Percentiles rank a stretch among this genome's conserved stretches.
phyloP scores from a whole-genome alignment of 2,329 filamentous ascomycete species.

The Arthrobotrys entomopaga region DNA sequence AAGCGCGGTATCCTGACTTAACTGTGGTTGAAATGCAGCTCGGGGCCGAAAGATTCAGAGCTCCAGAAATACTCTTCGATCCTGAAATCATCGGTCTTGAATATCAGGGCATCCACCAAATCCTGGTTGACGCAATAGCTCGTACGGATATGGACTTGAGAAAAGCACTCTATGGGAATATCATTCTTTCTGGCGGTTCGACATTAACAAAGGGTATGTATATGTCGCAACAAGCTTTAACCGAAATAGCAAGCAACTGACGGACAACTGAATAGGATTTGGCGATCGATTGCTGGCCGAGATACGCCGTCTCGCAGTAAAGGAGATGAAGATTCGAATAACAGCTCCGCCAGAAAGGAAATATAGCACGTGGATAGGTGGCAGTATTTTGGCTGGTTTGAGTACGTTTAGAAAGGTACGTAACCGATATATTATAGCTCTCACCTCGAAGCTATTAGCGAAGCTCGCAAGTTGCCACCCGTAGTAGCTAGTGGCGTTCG shows the following conservation, averaged over 20 bases:
- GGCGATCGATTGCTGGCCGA: constrained; percentile 91
- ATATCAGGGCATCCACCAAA: constrained; percentile 96
- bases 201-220: constrained; percentile 81
- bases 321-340: constrained; percentile 99
- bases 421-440: constrained; percentile 27
- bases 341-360: constrained; percentile 97
- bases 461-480: neutral
- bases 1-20: constrained; percentile 5
- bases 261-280: constrained; percentile 68
- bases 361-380: constrained; percentile 99
- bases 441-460: neutral
- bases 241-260: constrained; percentile 23
- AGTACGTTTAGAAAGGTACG: constrained; percentile 97
- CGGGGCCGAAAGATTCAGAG: constrained; percentile 91
- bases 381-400: constrained; percentile 93
- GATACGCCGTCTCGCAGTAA: constrained; percentile 90
- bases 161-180: constrained; percentile 93
- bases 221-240: neutral
- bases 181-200: constrained; percentile 94
- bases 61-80: constrained; percentile 96
- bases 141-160: constrained; percentile 94
- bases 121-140: constrained; percentile 94
- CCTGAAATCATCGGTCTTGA: constrained; percentile 96
- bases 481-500: neutral
- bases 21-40: constrained; percentile 68